Conservation (phyloP, 371 early-diverging fungal species). For the Lichtheimia hyalospora region DNA sequence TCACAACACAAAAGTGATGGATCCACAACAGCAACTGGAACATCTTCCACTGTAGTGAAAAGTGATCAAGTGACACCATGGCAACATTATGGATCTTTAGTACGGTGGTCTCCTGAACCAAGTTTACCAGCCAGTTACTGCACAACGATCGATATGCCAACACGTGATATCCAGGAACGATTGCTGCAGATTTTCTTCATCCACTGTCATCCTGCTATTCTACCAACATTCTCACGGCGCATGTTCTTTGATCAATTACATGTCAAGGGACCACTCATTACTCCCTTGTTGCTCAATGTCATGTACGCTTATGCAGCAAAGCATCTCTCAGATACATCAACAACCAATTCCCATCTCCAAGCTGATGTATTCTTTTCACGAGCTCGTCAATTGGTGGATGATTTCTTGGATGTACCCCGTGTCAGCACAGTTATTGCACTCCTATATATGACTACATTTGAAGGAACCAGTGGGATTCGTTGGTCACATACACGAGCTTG, state of each 20-base stretch:
- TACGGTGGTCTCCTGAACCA: conserved; percentile 29
- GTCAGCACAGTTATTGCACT: conserved; percentile 48
- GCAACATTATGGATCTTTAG: conserved; percentile 23
- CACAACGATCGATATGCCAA: conserved; percentile 34
- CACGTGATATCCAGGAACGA: conserved; percentile 32
- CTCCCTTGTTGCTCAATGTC: conserved; percentile 40
- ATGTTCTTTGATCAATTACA: conserved; percentile 50
- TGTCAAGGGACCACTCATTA: conserved; percentile 39
- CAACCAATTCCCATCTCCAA: not conserved
- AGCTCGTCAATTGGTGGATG: conserved; percentile 40
- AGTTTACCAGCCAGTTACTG: conserved; percentile 19
- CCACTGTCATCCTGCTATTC: conserved; percentile 32
- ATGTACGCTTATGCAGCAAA: conserved; percentile 51
- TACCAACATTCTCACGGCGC: conserved; percentile 31
- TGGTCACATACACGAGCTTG: conserved; percentile 31
- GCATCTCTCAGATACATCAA: conserved; percentile 18
- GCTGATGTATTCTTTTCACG: conserved; percentile 30
- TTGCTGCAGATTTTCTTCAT: conserved; percentile 37
- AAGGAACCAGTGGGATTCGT: conserved; percentile 7
- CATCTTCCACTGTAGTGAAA: conserved; percentile 7
- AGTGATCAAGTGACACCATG: conserved; percentile 14
- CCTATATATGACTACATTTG: conserved; percentile 41
- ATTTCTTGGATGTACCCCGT: conserved; percentile 48
- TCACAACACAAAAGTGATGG: not conserved
- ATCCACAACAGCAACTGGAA: no score